Evolutionary conservation across 768 basidiomycete genomes (phyloP), one percentile per base, ranked within the genome.

Genomic region (Rhizopogon rudus): DNA sequence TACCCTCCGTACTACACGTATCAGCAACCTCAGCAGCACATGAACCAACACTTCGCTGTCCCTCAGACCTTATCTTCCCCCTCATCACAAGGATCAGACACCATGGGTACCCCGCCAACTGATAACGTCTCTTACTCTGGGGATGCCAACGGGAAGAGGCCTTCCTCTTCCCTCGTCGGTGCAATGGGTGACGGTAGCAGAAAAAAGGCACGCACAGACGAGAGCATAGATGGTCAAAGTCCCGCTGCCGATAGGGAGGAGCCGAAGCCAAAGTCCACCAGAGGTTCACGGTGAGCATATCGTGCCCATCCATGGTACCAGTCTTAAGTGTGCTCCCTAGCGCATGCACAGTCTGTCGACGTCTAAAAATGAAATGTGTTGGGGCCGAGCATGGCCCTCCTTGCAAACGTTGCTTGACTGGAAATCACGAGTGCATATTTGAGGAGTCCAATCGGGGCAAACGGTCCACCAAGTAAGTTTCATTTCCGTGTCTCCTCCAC

Each of bases 371-470:
- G 93, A 94, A 92, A 65, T 94, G 92, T 55, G 88, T 91, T 7
- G 90, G 89, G 35, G 92, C 90, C 2, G 93, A 94, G 68, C 82
- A 93, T 40, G 93, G 93, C 0, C 89, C 89, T 0, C 91, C 93
- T 0, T 97, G 93, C 75, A 95, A 93, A 65, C 86, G 93, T 20
- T 97, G 93, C 63, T 71, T 74, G 44, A 65, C 83, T 0, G 87
- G 89, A 17, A 82, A 82, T 60, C 89, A 95, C 64, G 92, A 96
- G 62, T 99, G 97, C 65, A 82, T 97, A 43, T 98, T 99, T 60
- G 94, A 98, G 73, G 96, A 98, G 68, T 93, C 90, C 2, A 95
- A 98, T 67, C 82, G 97, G 46, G 97, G 97, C 41, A 96, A 95
- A 69, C 84, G 91, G 10, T 83, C 88, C 20, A 81, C 87, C 53